Evolutionary conservation across 2,329 filamentous ascomycete genomes (phyloP).

Genomic region (Metarhizium sp.): DNA sequence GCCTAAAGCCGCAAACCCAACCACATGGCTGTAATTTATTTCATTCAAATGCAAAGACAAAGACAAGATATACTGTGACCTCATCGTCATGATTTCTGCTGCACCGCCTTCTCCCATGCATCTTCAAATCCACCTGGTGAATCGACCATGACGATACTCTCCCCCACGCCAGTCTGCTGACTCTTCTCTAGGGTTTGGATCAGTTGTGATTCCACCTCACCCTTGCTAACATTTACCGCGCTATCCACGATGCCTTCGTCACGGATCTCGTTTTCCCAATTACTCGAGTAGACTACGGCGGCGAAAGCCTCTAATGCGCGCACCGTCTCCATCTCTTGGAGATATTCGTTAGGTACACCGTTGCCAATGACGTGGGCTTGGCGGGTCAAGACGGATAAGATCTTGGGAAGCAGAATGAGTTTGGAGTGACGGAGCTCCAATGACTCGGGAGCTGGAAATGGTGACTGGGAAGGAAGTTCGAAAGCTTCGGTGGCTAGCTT

Average conservation of each 20-base stretch:
- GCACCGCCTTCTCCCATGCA: constrained; percentile 57
- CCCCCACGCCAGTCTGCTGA: constrained; percentile 25
- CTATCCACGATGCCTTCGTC: constrained; percentile 34
- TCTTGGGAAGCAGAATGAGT: constrained; percentile 65
- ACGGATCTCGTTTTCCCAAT: constrained; percentile 61
- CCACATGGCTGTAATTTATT: background rate
- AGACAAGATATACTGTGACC: constrained; percentile 2
- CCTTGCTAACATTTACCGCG: constrained; percentile 22
- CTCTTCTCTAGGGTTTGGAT: constrained; percentile 9
- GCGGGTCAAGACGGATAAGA: constrained; percentile 79
- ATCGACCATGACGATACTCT: constrained; percentile 44
- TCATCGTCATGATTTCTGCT: constrained; percentile 16
- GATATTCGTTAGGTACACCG: constrained; percentile 62
- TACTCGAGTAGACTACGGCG: constrained; percentile 79
- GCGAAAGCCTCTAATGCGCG: constrained; percentile 74
- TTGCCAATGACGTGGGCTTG: constrained; percentile 86
- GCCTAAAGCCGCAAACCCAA: background rate
- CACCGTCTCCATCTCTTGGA: constrained; percentile 67
- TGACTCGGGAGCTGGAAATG: constrained; percentile 37
- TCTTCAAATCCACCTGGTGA: constrained; percentile 47
- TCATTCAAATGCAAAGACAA: constrained; percentile 4
- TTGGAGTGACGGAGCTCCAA: constrained; percentile 49
- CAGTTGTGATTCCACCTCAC: constrained; percentile 12
- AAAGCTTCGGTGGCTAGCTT: constrained; percentile 75
- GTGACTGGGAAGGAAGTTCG: constrained; percentile 35